Conservation (phyloP, 768 basidiomycete genomes). For the Heimioporus sp. region DNA sequence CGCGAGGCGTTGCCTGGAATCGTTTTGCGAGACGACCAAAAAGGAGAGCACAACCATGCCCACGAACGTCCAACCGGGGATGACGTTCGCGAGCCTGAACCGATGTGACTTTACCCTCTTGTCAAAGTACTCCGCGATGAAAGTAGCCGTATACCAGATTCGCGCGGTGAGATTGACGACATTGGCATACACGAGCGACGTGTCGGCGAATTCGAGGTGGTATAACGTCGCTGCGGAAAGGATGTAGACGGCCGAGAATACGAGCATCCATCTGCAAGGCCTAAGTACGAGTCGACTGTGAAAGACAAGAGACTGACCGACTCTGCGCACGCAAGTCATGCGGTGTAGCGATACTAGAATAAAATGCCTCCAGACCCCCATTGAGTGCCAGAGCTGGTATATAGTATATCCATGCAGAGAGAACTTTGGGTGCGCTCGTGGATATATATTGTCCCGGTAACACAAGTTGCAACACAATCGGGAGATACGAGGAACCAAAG, state of each 20-base stretch:
- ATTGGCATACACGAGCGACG: conserved; percentile 75
- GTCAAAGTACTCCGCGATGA: conserved; percentile 48
- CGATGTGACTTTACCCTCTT: conserved; percentile 11
- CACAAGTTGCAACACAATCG: conserved; percentile 63
- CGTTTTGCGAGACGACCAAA: conserved; percentile 18
- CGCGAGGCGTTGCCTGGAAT: conserved; percentile 11
- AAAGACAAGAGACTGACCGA: conserved; percentile 36
- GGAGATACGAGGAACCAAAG: conserved; percentile 76
- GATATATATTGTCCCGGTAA: conserved; percentile 67
- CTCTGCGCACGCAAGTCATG: conserved; percentile 69
- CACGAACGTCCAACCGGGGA: conserved; percentile 29
- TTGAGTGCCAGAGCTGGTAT: conserved; percentile 90
- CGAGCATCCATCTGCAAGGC: conserved; percentile 65
- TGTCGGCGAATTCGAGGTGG: conserved; percentile 54
- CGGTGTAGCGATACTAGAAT: conserved; percentile 72
- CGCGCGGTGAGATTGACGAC: conserved; percentile 62
- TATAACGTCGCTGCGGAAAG: conserved; percentile 47
- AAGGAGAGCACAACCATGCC: conserved; percentile 22
- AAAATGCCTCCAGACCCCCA: conserved; percentile 88
- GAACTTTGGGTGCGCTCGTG: conserved; percentile 78
- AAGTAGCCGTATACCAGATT: conserved; percentile 57
- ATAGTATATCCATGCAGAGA: conserved; percentile 81
- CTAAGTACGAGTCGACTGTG: conserved; percentile 1
- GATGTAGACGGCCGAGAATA: conserved; percentile 70
- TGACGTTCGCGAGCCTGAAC: conserved; percentile 10